Evolutionary conservation across 345 rosid species (phyloP), one percentile per base, ranked within the genome.

Genomic region (Acer saccharum): DNA sequence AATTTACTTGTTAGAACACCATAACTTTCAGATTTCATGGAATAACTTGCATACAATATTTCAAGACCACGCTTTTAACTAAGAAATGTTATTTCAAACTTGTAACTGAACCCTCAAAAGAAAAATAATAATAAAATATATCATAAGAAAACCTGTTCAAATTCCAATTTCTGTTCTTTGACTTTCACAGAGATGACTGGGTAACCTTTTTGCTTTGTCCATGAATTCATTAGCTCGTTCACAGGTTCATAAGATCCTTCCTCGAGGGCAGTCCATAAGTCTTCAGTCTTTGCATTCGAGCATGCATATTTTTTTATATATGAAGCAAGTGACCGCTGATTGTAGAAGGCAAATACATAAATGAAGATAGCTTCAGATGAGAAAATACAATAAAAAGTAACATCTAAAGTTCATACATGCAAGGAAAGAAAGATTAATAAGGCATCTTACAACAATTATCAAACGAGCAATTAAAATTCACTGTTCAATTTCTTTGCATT

Each of bases 241-340:
- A 96, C 97, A 61, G 99, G 97, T 84, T 96, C 90, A 74, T 92
- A 92, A 41, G 98, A 89, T 54, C 93, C 95, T 80, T 78, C 95
- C 82, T 96, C 99, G 75, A 96, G 87, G 79, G 98, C 95, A 83
- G 87, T 75, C 99, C 98, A 96, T 41, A 94, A 85, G 78, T 96
- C 97, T 82, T 90, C 98, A 17, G 98, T 96, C 90, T 90, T 96
- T 10, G 95, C 97, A 82, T 96, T 96, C 41, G 91, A 91, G 89
- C 79, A 92, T 39, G 95, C 93, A 77, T 89, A 83, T 3, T 76
- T 90, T 81, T 88, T 87, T 63, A 96, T 89, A n/a, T n/a, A 96
- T 17, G 95, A 81, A 86, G 98, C 99, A 84, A 96, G 95, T 25
- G 98, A 91, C 74, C 83, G 90, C 99, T 92, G 91, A 79, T 76